Percentiles rank a stretch among this genome's conserved stretches.
These are phyloP conservation scores for Fistulifera pelliculosa DNA, from an alignment of 108 stramenopile species.

Conservation along the genomic window DNA sequence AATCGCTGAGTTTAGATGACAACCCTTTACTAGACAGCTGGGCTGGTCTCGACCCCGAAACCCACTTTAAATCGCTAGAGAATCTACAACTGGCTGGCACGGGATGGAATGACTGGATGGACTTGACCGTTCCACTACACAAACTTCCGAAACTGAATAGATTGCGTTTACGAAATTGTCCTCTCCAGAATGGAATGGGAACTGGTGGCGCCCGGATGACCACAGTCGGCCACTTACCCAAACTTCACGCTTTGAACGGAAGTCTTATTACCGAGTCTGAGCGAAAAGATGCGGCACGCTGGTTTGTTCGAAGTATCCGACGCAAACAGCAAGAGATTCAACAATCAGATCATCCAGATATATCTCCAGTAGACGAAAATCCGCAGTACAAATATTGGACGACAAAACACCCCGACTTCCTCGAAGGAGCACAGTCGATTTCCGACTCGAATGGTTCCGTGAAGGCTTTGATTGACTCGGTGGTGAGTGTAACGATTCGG, in stretches of 20 bases:
- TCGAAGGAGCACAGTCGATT: too few species aligned
- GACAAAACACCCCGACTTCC: constrained; percentile 5
- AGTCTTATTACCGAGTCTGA: constrained; percentile 53
- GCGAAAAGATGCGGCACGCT: constrained; percentile 70
- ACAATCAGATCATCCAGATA: not conserved
- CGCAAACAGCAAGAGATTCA: constrained; percentile 5
- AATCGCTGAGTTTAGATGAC: constrained; percentile 71
- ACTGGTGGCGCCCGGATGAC: constrained; percentile 60
- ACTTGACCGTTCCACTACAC: constrained; percentile 44
- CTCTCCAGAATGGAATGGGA: constrained; percentile 60
- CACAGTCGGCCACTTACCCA: constrained; percentile 65
- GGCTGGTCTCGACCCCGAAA: not conserved
- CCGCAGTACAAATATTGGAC: constrained; percentile 42
- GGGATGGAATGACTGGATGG: constrained; percentile 44
- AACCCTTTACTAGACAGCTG: constrained; percentile 33
- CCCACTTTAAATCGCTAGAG: constrained; percentile 28
- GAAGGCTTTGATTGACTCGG: constrained; percentile 32
- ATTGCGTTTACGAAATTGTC: constrained; percentile 60
- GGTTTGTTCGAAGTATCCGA: constrained; percentile 50
- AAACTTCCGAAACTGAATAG: constrained; percentile 29
- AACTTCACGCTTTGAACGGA: constrained; percentile 58
- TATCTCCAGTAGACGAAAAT: not conserved
- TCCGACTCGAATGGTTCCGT: not conserved
- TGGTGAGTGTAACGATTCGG: constrained; percentile 60
- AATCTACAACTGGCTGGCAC: constrained; percentile 69